Conservation (phyloP, 2,329 filamentous ascomycete genomes). For the Scedosporium dehoogii region DNA sequence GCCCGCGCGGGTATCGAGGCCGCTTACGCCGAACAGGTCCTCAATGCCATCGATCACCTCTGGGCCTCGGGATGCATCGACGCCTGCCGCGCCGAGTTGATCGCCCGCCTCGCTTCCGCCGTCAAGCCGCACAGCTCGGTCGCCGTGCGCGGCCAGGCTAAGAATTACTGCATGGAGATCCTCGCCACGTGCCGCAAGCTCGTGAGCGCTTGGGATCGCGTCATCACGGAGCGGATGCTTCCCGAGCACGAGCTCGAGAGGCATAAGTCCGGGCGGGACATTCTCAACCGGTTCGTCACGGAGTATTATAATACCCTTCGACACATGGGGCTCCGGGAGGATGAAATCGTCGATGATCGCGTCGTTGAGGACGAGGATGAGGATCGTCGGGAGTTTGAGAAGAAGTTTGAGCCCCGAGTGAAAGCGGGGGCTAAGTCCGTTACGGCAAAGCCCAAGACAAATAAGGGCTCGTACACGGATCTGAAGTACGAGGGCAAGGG, state of each 20-base stretch:
- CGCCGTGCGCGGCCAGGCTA: conserved; percentile 9
- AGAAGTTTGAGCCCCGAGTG: no score
- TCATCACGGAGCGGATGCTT: conserved; percentile 30
- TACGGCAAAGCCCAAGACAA: no score
- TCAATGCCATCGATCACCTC: conserved; percentile 37
- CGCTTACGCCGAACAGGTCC: conserved; percentile 38
- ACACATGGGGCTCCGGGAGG: neutral
- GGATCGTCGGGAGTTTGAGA: no score
- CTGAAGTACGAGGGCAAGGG: neutral
- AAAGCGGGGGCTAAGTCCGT: no score
- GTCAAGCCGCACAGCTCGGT: conserved; percentile 14
- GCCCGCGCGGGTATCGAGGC: neutral
- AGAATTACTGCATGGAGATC: conserved; percentile 29
- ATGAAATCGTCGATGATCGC: neutral
- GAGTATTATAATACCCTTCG: neutral
- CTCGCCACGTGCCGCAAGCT: conserved; percentile 34
- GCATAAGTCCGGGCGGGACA: conserved; percentile 22
- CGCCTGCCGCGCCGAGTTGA: conserved; percentile 25
- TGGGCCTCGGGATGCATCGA: conserved; percentile 37
- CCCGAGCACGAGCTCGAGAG: conserved; percentile 21
- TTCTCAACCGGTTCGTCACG: conserved; percentile 21
- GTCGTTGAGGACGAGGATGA: neutral
- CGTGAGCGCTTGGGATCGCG: conserved; percentile 33
- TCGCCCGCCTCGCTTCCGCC: conserved; percentile 13
- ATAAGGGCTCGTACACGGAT: no score